Percentiles rank a stretch among this genome's conserved stretches.
phyloP scores from a whole-genome alignment of 495 filamentous ascomycete species.

The Thozetella sp. region DNA sequence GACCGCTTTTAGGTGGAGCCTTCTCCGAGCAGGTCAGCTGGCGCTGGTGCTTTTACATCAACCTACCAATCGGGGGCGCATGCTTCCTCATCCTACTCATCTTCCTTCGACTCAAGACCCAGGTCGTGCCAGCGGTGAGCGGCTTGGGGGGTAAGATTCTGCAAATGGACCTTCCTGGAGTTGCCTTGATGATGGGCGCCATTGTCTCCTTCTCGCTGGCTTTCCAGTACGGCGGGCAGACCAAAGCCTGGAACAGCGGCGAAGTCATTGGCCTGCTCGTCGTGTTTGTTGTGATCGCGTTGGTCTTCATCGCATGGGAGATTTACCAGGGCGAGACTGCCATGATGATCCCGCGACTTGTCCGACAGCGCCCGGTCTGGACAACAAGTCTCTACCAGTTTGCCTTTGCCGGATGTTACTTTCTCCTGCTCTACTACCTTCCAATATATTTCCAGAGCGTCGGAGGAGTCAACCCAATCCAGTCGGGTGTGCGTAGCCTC shows the following conservation, averaged over 20 bases:
- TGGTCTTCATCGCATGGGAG: constrained; percentile 28
- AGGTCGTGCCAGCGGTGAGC: constrained; percentile 24
- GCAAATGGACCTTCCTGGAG: constrained; percentile 24
- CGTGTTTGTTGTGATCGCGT: constrained; percentile 25
- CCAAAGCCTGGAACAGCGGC: constrained; percentile 37
- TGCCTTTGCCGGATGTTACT: constrained; percentile 34
- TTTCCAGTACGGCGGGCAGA: constrained; percentile 47
- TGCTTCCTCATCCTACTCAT: constrained; percentile 49
- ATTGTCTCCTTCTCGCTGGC: constrained; percentile 43
- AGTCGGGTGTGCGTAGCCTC: constrained; percentile 45
- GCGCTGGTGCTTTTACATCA: constrained; percentile 59
- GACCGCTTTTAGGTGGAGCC: constrained; percentile 46
- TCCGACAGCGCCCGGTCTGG: constrained; percentile 35
- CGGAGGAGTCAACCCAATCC: constrained; percentile 32
- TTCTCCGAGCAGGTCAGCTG: constrained; percentile 41
- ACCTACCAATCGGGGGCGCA: constrained; percentile 59
- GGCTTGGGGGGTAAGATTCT: constrained; percentile 36
- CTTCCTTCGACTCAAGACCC: constrained; percentile 42
- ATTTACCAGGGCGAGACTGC: constrained; percentile 28
- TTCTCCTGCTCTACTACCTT: constrained; percentile 51
- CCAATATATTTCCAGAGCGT: constrained; percentile 61
- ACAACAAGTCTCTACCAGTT: constrained; percentile 25
- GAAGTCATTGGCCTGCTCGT: constrained; percentile 48
- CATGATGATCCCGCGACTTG: constrained; percentile 33
- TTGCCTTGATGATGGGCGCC: constrained; percentile 38